Percentiles rank a stretch among this genome's conserved stretches.
phyloP scores from a whole-genome alignment of 495 filamentous ascomycete species.

The Cercophora sp. region DNA sequence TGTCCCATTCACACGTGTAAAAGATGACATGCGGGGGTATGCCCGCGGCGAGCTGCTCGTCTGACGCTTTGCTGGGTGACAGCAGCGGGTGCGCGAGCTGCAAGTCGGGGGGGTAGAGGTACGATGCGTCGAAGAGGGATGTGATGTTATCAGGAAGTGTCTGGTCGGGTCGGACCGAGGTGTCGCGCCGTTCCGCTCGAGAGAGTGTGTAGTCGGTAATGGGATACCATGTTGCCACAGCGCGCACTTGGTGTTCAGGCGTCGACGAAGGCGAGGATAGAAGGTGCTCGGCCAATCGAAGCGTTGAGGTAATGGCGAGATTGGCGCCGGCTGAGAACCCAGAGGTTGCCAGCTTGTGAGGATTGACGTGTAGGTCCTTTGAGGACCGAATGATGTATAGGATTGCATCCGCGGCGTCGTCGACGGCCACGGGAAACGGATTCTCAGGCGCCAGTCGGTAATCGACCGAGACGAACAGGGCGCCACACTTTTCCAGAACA shows the following conservation, averaged over 20 bases:
- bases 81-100: slow-evolving; percentile 33
- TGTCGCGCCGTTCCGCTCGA: slow-evolving; percentile 64
- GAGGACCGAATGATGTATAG: slow-evolving; percentile 61
- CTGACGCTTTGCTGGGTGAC: slow-evolving; percentile 37
- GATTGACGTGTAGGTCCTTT: slow-evolving; percentile 42
- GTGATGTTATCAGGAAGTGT: slow-evolving; percentile 72
- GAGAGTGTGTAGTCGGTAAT: slow-evolving; percentile 75
- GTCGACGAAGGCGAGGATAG: slow-evolving; percentile 8
- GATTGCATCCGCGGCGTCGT: slow-evolving; percentile 69
- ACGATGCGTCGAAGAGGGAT: slow-evolving; percentile 80
- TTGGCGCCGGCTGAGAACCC: slow-evolving; percentile 91
- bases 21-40: slow-evolving; percentile 53
- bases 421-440: slow-evolving; percentile 72
- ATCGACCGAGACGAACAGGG: slow-evolving; percentile 64
- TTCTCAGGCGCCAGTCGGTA: slow-evolving; percentile 76
- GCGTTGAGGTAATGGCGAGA: slow-evolving; percentile 72
- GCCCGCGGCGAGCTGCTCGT: slow-evolving; percentile 37
- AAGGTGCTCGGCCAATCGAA: slow-evolving; percentile 53
- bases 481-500: slow-evolving; percentile 48
- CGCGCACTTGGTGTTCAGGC: slow-evolving; percentile 32
- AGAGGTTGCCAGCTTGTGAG: slow-evolving; percentile 57
- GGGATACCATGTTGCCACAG: slow-evolving; percentile 74
- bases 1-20: slow-evolving; percentile 87
- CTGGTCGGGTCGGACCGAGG: slow-evolving; percentile 61
- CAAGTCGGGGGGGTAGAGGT: slow-evolving; percentile 54